These are phyloP conservation scores for Trichoderma sp. DNA, from an alignment of 2,329 filamentous ascomycete genomes.

Conservation along the genomic window DNA sequence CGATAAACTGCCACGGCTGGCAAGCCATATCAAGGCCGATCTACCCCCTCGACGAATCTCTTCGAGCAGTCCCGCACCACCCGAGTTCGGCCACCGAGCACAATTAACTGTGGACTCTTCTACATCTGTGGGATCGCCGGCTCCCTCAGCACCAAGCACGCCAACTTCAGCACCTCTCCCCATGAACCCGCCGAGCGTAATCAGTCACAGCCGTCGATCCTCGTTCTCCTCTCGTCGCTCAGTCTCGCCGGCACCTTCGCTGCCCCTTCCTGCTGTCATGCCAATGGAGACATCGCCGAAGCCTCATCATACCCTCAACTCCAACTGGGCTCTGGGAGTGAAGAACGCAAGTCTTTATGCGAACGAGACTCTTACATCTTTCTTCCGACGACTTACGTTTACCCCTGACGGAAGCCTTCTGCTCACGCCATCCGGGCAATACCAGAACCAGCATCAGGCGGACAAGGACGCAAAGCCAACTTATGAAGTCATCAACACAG, in stretches of 20 bases:
- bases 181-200: conserved; percentile 90
- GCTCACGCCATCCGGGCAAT: conserved; percentile 92
- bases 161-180: conserved; percentile 84
- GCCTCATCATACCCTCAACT: conserved; percentile 54
- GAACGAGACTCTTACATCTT: conserved; percentile 94
- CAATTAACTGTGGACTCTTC: conserved; percentile 56
- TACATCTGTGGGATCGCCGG: conserved; percentile 71
- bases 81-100: conserved; percentile 69
- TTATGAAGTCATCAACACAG: conserved; percentile 92
- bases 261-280: conserved; percentile 94
- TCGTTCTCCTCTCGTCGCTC: conserved; percentile 89
- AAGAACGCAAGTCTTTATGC: conserved; percentile 90
- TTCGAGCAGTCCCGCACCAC: conserved; percentile 86
- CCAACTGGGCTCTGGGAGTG: conserved; percentile 57
- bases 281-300: conserved; percentile 87
- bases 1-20: conserved; percentile 72
- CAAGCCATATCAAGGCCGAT: conserved; percentile 78
- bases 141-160: conserved; percentile 87
- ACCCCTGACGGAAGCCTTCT: conserved; percentile 92
- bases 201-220: conserved; percentile 89
- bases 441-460: conserved; percentile 71
- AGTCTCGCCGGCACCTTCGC: conserved; percentile 86
- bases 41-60: conserved; percentile 87
- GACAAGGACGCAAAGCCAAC: conserved; percentile 67
- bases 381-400: conserved; percentile 91